A percentile compares a stretch with the other conserved stretches of the same genome.
These are phyloP conservation scores for Talaromyces atroroseus DNA, from an alignment of 2,329 filamentous ascomycete species.

Conservation along the genomic window DNA sequence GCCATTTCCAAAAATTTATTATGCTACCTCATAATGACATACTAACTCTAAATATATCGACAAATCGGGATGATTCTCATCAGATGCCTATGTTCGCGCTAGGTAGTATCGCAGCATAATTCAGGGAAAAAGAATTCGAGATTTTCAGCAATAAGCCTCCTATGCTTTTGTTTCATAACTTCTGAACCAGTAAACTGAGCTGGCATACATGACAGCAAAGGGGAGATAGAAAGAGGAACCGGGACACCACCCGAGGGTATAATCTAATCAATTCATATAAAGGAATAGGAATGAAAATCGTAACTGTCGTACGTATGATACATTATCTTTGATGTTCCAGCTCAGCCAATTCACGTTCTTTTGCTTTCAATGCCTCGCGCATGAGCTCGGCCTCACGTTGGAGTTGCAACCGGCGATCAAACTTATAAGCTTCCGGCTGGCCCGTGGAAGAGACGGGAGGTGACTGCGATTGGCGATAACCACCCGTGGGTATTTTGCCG, in stretches of 20 bases:
- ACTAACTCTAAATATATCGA: not conserved
- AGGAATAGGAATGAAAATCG: not conserved
- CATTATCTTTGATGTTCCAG: constrained; percentile 26
- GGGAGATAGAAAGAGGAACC: not conserved
- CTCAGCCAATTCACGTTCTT: constrained; percentile 66
- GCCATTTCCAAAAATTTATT: too few species aligned
- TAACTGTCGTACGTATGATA: not conserved
- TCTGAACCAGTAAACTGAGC: not conserved
- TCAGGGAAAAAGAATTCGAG: not conserved
- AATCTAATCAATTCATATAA: not conserved
- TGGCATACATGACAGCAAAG: not conserved
- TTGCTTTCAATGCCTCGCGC: constrained; percentile 64
- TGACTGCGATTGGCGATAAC: constrained; percentile 23
- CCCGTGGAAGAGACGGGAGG: constrained; percentile 19
- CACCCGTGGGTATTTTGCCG: constrained; percentile 15
- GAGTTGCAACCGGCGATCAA: constrained; percentile 60
- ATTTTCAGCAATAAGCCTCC: not conserved
- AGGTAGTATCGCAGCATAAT: not conserved
- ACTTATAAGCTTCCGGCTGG: constrained; percentile 45
- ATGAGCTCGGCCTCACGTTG: constrained; percentile 71
- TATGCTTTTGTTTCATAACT: not conserved
- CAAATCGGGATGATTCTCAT: not conserved
- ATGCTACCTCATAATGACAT: not conserved
- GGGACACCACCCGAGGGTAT: not conserved
- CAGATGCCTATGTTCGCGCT: not conserved